Conservation (phyloP, 1,284 basidiomycete genomes). For the Cryptococcus wingfieldii region DNA sequence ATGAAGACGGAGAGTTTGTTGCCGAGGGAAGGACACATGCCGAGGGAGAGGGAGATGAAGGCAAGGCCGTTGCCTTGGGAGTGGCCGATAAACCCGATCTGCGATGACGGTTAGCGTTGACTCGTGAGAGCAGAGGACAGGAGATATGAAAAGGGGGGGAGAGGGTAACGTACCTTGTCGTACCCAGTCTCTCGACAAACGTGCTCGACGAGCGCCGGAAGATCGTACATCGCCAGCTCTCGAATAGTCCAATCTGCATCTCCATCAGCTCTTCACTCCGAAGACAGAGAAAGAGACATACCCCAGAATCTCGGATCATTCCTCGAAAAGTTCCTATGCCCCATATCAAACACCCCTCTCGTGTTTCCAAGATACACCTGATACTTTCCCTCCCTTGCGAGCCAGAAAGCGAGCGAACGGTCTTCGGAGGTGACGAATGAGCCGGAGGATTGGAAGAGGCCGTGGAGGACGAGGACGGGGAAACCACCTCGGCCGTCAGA, state of each 20-base stretch:
- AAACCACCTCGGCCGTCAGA: conserved; percentile 54
- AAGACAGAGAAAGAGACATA: conserved; percentile 23
- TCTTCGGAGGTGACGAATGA: conserved; percentile 62
- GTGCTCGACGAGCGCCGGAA: conserved; percentile 59
- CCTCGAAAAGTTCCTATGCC: conserved; percentile 53
- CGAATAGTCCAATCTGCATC: conserved; percentile 58
- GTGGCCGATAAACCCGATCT: conserved; percentile 60
- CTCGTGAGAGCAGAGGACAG: background rate
- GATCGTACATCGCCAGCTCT: conserved; percentile 59
- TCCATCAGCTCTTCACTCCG: background rate
- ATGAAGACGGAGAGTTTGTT: conserved; percentile 57
- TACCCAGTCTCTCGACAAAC: conserved; percentile 57
- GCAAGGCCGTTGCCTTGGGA: conserved; percentile 59
- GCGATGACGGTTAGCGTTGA: background rate
- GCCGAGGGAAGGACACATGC: conserved; percentile 58
- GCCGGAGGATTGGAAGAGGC: conserved; percentile 61
- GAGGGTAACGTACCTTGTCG: conserved; percentile 51
- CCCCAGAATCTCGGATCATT: conserved; percentile 60
- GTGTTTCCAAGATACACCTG: conserved; percentile 63
- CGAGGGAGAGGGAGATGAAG: conserved; percentile 57
- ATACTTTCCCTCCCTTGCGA: conserved; percentile 56
- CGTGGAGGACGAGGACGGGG: conserved; percentile 61
- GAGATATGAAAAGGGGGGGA: background rate
- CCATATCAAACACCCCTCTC: conserved; percentile 60
- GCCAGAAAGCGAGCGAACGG: conserved; percentile 60